Evolutionary conservation across 306 rosid species (phyloP).

Genomic region (Sesbania bispinosa): DNA sequence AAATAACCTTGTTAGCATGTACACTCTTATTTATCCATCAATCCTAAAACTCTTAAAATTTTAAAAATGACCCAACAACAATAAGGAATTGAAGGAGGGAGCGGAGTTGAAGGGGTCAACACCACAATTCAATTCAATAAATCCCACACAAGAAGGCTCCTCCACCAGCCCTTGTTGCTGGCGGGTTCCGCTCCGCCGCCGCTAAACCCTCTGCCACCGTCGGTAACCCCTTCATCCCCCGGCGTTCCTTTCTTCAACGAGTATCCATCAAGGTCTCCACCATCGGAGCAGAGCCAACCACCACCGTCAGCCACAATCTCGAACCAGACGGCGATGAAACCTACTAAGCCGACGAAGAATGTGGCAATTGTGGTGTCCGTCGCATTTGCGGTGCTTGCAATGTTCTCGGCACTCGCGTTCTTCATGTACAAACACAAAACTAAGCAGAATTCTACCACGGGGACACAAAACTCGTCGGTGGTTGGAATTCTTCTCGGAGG

Average conservation of each 20-base stretch:
- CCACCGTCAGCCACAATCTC: constrained; percentile 30
- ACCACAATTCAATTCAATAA: background rate
- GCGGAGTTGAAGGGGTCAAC: no score
- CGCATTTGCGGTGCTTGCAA: constrained; percentile 64
- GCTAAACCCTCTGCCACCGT: constrained; percentile 27
- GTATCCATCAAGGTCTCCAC: constrained; percentile 42
- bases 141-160: constrained; percentile 43
- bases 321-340: constrained; percentile 56
- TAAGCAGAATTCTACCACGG: constrained; percentile 44
- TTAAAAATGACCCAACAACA: no score
- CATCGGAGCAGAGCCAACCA: constrained; percentile 43
- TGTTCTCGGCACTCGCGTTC: constrained; percentile 73
- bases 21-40: no score
- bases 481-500: constrained; percentile 36
- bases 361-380: constrained; percentile 74
- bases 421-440: constrained; percentile 70
- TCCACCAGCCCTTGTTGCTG: constrained; percentile 84
- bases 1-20: no score
- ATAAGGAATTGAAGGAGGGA: no score
- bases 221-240: constrained; percentile 31
- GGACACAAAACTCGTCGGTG: constrained; percentile 45
- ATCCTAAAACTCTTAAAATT: no score
- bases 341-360: constrained; percentile 53
- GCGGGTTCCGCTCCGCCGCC: constrained; percentile 58
- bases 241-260: constrained; percentile 75